Evolutionary conservation across 129 eudicot genomes (phyloP), one percentile per base, ranked within the genome.

Genomic region (Saussurea involucrata): DNA sequence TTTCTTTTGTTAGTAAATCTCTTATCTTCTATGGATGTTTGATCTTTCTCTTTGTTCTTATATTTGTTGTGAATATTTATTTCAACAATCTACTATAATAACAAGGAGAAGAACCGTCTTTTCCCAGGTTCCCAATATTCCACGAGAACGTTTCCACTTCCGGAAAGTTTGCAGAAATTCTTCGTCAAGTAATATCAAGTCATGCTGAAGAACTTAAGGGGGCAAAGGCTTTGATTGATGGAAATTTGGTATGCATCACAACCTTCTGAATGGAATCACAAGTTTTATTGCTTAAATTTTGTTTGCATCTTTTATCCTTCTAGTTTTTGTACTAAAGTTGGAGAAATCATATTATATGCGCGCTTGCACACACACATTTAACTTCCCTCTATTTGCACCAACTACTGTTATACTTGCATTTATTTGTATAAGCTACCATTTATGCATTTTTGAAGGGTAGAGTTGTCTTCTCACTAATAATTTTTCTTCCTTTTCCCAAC

Each of bases 211-310:
- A 88, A 84, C 94, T 95, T 70, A 85, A 79, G 75, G 81, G 75
- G 49, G 89, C 94, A 1, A 87, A 87, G 85, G 92, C 93, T 42
- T 82, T 95, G 69, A 83, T 95, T 72, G 84, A 95, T 85, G 98
- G 94, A 27, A 86, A 83, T 57, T 83, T 91, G 96, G 96, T 91
- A 88, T 71, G 85, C 15, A 76, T 66, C 80, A 21, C 20, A 6
- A 13, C 63, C 63, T 60, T 60, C 65, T 0, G 15, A 1, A 60
- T 60, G 25, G 12, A 58, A 60, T 60, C 65, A 60, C 21, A 28
- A 60, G 65, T 60, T 53, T 53, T 53, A 53, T 53, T 53, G 22
- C 22, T 53, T 18, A 53, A 53, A n/a, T 53, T 20, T n/a, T 53
- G 22, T 53, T 27, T 53, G 22, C 61, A 53, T 53, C 21, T n/a